Conservation (phyloP, 768 basidiomycete genomes). For the Pilatotrama ljubarskyi region DNA sequence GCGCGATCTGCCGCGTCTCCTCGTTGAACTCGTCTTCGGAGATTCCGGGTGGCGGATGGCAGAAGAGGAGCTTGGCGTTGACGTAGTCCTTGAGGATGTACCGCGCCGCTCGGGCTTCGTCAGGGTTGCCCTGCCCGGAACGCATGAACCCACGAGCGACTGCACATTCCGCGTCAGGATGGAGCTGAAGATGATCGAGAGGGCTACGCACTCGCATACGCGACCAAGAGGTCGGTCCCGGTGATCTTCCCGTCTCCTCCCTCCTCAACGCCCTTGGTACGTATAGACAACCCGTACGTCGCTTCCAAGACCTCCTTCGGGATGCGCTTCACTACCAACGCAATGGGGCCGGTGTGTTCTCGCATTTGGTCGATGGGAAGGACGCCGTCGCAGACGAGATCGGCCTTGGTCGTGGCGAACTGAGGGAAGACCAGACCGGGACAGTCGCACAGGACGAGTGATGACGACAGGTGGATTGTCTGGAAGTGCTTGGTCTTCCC, state of each 20-base stretch:
- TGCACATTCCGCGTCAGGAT: conserved; percentile 35
- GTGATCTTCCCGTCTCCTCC: conserved; percentile 77
- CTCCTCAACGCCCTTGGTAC: conserved; percentile 64
- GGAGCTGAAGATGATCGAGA: not conserved
- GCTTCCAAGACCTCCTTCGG: conserved; percentile 85
- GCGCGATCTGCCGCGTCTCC: conserved; percentile 58
- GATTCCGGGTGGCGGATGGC: conserved; percentile 81
- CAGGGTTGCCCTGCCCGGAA: conserved; percentile 94
- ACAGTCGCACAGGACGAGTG: conserved; percentile 91
- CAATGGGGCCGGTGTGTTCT: conserved; percentile 84
- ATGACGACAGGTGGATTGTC: conserved; percentile 89
- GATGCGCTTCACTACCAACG: conserved; percentile 76
- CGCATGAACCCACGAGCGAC: conserved; percentile 93
- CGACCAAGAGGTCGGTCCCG: conserved; percentile 78
- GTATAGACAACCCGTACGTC: conserved; percentile 83
- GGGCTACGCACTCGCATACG: conserved; percentile 83
- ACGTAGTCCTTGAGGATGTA: conserved; percentile 97
- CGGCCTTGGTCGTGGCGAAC: conserved; percentile 95
- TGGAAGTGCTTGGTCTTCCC: conserved; percentile 99
- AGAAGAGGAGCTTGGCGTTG: conserved; percentile 88
- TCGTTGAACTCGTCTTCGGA: conserved; percentile 73
- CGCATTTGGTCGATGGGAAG: conserved; percentile 96
- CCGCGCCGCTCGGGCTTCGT: conserved; percentile 92
- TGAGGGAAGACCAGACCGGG: conserved; percentile 98
- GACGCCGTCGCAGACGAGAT: conserved; percentile 94